phyloP scores from a whole-genome alignment of 2,329 filamentous ascomycete species.

The Fusarium nisikadoi region DNA sequence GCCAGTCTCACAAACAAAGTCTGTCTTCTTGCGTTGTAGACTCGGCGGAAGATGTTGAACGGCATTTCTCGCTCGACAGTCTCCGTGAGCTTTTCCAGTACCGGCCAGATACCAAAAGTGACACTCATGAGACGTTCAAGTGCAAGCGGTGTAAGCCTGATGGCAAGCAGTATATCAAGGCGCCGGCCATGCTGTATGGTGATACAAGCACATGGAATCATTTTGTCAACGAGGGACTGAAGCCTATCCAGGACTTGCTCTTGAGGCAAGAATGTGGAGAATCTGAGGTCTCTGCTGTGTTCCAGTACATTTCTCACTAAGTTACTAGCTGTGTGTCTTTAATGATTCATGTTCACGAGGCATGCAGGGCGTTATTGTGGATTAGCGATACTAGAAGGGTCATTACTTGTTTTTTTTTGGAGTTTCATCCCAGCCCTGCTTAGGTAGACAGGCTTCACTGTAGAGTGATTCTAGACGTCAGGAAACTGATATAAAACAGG shows the following conservation, averaged over 20 bases:
- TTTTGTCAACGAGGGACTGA: slow-evolving; percentile 83
- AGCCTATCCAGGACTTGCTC: slow-evolving; percentile 88
- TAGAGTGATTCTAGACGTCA: not conserved
- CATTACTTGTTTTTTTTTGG: slow-evolving; percentile 2
- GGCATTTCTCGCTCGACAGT: slow-evolving; percentile 93
- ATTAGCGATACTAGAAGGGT: slow-evolving; percentile 4
- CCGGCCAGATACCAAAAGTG: slow-evolving; percentile 82
- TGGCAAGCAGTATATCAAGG: slow-evolving; percentile 87
- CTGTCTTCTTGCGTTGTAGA: slow-evolving; percentile 97
- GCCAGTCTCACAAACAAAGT: slow-evolving; percentile 97
- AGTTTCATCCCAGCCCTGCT: slow-evolving; percentile 6
- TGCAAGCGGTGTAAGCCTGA: slow-evolving; percentile 94
- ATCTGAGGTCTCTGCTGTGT: slow-evolving; percentile 88
- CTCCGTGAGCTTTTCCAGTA: slow-evolving; percentile 96
- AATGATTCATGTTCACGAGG: slow-evolving; percentile 22
- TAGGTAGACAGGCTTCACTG: not conserved
- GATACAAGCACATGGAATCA: slow-evolving; percentile 99
- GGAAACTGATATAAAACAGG: not conserved
- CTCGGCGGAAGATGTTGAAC: slow-evolving; percentile 94
- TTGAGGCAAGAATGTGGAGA: slow-evolving; percentile 86
- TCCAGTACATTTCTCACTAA: slow-evolving; percentile 96
- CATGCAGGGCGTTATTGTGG: slow-evolving; percentile 25
- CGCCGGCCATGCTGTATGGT: slow-evolving; percentile 94
- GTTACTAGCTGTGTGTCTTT: not conserved
- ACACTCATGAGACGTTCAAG: slow-evolving; percentile 99